A percentile compares a stretch with the other conserved stretches of the same genome.
These are phyloP conservation scores for Stereocaulon alpinum DNA, from an alignment of 495 filamentous ascomycete genomes.

Conservation along the genomic window DNA sequence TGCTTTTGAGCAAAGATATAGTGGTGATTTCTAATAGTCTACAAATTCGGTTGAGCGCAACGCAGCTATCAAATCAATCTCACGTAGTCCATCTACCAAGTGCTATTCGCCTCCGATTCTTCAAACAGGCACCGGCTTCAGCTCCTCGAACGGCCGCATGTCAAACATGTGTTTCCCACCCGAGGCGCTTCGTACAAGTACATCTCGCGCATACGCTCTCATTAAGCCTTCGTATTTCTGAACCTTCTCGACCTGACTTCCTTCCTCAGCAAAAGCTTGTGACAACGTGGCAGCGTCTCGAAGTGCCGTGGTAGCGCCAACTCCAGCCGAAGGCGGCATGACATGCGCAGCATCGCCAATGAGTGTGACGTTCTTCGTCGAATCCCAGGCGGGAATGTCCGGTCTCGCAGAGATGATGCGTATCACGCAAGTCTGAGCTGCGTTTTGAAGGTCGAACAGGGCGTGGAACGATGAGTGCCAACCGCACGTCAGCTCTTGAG, in stretches of 20 bases:
- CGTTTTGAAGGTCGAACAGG: slow-evolving; percentile 30
- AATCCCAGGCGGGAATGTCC: slow-evolving; percentile 28
- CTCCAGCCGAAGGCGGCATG: slow-evolving; percentile 52
- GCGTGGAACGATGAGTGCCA: slow-evolving; percentile 30
- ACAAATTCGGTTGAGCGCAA: background rate
- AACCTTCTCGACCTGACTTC: slow-evolving; percentile 22
- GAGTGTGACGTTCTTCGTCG: slow-evolving; percentile 41
- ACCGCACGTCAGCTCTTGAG: slow-evolving; percentile 19
- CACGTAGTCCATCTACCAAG: no score
- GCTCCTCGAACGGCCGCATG: slow-evolving; percentile 24
- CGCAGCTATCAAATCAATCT: background rate
- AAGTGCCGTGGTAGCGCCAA: slow-evolving; percentile 50
- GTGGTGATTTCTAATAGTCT: no score
- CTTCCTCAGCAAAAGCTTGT: slow-evolving; percentile 24
- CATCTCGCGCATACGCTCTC: slow-evolving; percentile 22
- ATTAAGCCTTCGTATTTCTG: slow-evolving; percentile 30
- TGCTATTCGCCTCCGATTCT: background rate
- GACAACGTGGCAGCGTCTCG: slow-evolving; percentile 29
- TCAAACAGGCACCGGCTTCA: slow-evolving; percentile 8
- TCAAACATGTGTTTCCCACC: slow-evolving; percentile 27
- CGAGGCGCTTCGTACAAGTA: slow-evolving; percentile 23
- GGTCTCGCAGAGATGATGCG: slow-evolving; percentile 32
- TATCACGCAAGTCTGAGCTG: slow-evolving; percentile 26
- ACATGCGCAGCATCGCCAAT: slow-evolving; percentile 51
- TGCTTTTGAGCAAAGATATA: no score